These are phyloP conservation scores for Ogataea haglerorum DNA, from an alignment of 805 yeast species.

Conservation along the genomic window DNA sequence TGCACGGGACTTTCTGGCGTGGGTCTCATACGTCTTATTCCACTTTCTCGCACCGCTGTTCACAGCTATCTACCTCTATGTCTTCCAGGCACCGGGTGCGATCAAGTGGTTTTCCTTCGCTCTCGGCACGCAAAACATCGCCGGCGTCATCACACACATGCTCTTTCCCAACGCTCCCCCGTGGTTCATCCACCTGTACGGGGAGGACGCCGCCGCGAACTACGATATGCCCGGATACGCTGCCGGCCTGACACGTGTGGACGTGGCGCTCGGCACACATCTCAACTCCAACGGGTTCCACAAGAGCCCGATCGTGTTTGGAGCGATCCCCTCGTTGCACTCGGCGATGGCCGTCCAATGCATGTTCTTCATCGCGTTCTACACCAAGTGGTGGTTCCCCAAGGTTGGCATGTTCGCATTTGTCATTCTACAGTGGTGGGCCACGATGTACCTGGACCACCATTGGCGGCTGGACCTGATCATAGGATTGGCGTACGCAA, in stretches of 20 bases:
- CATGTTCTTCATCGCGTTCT: constrained; percentile 41
- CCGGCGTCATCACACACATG: constrained; percentile 59
- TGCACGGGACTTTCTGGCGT: constrained; percentile 51
- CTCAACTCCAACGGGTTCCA: constrained; percentile 61
- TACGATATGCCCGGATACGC: constrained; percentile 68
- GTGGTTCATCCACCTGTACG: constrained; percentile 64
- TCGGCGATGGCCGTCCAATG: constrained; percentile 60
- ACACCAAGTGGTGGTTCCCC: constrained; percentile 35
- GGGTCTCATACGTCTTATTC: constrained; percentile 59
- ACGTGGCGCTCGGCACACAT: constrained; percentile 58
- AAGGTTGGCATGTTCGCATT: constrained; percentile 40
- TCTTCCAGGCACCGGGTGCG: constrained; percentile 66
- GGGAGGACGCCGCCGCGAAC: constrained; percentile 51
- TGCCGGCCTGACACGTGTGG: constrained; percentile 68
- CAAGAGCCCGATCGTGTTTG: constrained; percentile 66
- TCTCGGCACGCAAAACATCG: constrained; percentile 57
- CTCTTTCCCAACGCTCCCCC: constrained; percentile 72
- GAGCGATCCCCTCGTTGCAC: constrained; percentile 72
- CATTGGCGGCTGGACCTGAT: constrained; percentile 66
- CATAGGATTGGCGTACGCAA: constrained; percentile 52
- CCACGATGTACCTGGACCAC: constrained; percentile 69
- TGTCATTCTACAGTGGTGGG: constrained; percentile 67
- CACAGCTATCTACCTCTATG: constrained; percentile 59
- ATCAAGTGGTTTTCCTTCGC: constrained; percentile 50
- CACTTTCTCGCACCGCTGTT: constrained; percentile 61